Conservation (phyloP, 768 basidiomycete genomes). For the Lactifluus pinguis region DNA sequence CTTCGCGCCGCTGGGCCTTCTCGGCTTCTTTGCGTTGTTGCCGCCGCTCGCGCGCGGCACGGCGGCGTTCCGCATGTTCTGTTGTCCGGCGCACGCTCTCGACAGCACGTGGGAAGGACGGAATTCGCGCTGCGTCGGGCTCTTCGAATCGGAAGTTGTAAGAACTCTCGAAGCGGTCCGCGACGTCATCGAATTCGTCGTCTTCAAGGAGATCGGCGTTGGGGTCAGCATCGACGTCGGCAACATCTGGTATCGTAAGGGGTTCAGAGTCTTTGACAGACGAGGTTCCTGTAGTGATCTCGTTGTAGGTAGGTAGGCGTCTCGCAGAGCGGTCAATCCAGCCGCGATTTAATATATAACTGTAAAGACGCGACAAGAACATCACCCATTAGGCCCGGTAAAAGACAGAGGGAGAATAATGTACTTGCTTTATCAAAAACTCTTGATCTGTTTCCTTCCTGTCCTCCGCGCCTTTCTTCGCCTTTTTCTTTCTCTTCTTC, state of each 20-base stretch:
- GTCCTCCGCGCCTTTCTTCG: constrained; percentile 20
- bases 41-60: constrained; percentile 72
- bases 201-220: constrained; percentile 32
- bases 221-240: constrained; percentile 20
- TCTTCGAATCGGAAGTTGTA: constrained; percentile 99
- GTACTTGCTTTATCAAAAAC: constrained; percentile 78
- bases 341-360: constrained; percentile 94
- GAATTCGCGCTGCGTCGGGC: constrained; percentile 58
- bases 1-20: constrained; percentile 61
- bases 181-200: constrained; percentile 81
- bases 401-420: neutral
- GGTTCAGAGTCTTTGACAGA: constrained; percentile 21
- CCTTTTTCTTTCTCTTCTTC: constrained; percentile 26
- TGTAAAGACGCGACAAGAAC: constrained; percentile 25
- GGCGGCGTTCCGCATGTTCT: constrained; percentile 51
- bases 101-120: constrained; percentile 69
- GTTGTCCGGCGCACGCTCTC: constrained; percentile 55
- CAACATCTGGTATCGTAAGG: constrained; percentile 9
- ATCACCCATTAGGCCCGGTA: neutral
- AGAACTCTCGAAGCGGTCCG: constrained; percentile 87
- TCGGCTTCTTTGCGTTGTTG: constrained; percentile 77
- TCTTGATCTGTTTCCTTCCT: constrained; percentile 71
- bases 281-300: constrained; percentile 46
- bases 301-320: constrained; percentile 77
- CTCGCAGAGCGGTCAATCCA: constrained; percentile 81